A percentile compares a stretch with the other conserved stretches of the same genome.
phyloP scores from a whole-genome alignment of 352 stramenopile genomes.

The Phytophthora fragariae region DNA sequence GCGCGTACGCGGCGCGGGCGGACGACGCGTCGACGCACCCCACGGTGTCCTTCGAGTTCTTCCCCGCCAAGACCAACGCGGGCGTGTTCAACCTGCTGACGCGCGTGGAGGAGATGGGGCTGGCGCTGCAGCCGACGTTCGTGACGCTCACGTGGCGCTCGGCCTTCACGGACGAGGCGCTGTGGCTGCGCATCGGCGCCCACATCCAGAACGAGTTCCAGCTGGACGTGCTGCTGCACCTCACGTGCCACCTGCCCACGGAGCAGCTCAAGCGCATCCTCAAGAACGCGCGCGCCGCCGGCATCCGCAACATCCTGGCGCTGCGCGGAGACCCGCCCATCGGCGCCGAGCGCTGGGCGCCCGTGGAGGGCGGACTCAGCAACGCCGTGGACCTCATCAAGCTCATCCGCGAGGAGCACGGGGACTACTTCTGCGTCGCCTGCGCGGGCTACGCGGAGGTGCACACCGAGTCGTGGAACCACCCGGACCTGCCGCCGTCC shows the following conservation, averaged over 20 bases:
- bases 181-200: conserved; percentile 91
- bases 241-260: conserved; percentile 80
- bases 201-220: conserved; percentile 90
- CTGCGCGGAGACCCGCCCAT: conserved; percentile 96
- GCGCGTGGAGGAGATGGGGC: conserved; percentile 88
- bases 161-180: conserved; percentile 88
- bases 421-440: conserved; percentile 97
- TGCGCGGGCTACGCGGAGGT: conserved; percentile 98
- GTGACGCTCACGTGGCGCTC: conserved; percentile 92
- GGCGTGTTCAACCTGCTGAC: conserved; percentile 87
- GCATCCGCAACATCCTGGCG: conserved; percentile 99
- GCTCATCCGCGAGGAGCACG: conserved; percentile 96
- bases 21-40: conserved; percentile 48
- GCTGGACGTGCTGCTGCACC: conserved; percentile 82
- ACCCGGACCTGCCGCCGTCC: conserved; percentile 82
- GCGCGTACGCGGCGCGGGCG: conserved; percentile 51
- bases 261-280: conserved; percentile 75
- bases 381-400: conserved; percentile 97
- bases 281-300: conserved; percentile 67
- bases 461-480: conserved; percentile 88
- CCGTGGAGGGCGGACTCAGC: conserved; percentile 89
- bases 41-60: conserved; percentile 90
- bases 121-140: conserved; percentile 86
- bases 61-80: conserved; percentile 87
- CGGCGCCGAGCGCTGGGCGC: conserved; percentile 88